Evolutionary conservation across 2,329 filamentous ascomycete genomes (phyloP).

Genomic region (Bimuria novae-zelandiae): DNA sequence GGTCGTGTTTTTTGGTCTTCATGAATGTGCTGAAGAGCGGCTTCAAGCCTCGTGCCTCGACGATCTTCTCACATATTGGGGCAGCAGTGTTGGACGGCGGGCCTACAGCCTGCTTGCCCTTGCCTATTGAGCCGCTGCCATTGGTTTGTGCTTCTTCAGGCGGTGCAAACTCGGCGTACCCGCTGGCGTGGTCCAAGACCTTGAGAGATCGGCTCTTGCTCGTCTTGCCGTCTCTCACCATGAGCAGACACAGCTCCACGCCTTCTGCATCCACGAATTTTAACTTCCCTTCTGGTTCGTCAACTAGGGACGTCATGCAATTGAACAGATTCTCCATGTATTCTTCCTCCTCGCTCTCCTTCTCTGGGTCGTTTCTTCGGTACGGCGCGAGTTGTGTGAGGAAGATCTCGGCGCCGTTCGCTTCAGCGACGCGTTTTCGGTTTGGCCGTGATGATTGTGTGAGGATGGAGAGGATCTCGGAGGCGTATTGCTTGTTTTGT

Average conservation of each 20-base stretch:
- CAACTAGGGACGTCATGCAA: slow-evolving; percentile 76
- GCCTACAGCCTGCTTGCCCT: slow-evolving; percentile 12
- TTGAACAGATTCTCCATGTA: slow-evolving; percentile 95
- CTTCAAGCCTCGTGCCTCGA: slow-evolving; percentile 85
- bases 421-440: slow-evolving; percentile 62
- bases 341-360: slow-evolving; percentile 88
- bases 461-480: slow-evolving; percentile 88
- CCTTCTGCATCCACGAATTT: slow-evolving; percentile 91
- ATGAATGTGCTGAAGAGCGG: slow-evolving; percentile 85
- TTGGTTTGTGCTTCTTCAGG: slow-evolving; percentile 22
- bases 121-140: slow-evolving; percentile 22
- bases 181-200: slow-evolving; percentile 80
- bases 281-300: slow-evolving; percentile 73
- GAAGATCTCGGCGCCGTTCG: slow-evolving; percentile 77
- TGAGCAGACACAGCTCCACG: slow-evolving; percentile 86
- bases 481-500: slow-evolving; percentile 95
- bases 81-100: slow-evolving; percentile 46
- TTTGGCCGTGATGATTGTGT: slow-evolving; percentile 75
- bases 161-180: slow-evolving; percentile 50
- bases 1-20: slow-evolving; percentile 79
- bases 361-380: slow-evolving; percentile 81
- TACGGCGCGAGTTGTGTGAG: slow-evolving; percentile 85
- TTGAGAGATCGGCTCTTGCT: slow-evolving; percentile 78
- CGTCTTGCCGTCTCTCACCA: slow-evolving; percentile 86
- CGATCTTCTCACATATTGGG: slow-evolving; percentile 72